Conservation (phyloP, 1,284 basidiomycete species). For the Pterulicium gracile region DNA sequence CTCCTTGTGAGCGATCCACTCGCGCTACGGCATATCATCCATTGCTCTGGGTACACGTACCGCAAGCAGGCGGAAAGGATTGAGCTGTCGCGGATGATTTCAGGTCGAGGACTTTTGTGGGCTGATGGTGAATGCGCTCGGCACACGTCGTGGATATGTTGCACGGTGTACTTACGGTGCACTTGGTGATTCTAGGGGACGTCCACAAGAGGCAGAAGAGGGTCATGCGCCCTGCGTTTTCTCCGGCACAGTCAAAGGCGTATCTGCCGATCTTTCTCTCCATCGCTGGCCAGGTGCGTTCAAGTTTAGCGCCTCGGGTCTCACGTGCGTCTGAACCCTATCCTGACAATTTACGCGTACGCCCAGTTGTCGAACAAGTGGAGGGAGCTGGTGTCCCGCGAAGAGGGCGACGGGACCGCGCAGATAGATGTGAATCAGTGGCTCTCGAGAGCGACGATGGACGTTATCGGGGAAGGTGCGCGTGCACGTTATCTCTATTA, state of each 20-base stretch:
- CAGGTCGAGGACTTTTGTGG: constrained; percentile 26
- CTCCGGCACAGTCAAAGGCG: constrained; percentile 24
- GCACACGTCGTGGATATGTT: no score
- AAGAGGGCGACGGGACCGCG: constrained; percentile 15
- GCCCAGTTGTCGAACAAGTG: constrained; percentile 32
- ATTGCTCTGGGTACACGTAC: constrained; percentile 27
- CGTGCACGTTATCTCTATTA: constrained; percentile 9
- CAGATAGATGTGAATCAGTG: constrained; percentile 30
- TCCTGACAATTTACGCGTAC: background rate
- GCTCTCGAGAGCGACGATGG: constrained; percentile 30
- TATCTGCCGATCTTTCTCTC: constrained; percentile 25
- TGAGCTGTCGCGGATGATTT: constrained; percentile 18
- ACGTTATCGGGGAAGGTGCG: constrained; percentile 34
- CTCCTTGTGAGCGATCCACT: constrained; percentile 26
- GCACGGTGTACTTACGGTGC: no score
- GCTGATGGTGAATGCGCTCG: constrained; percentile 28
- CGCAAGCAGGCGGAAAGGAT: constrained; percentile 24
- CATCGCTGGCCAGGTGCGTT: constrained; percentile 20
- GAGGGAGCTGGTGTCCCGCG: constrained; percentile 27
- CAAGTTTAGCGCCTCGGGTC: background rate
- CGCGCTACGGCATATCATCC: constrained; percentile 28
- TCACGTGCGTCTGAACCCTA: background rate
- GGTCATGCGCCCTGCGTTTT: constrained; percentile 33
- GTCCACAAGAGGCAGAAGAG: constrained; percentile 32
- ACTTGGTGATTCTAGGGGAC: constrained; percentile 29